phyloP scores from a whole-genome alignment of 2,329 filamentous ascomycete species.

The Cercospora sojina region DNA sequence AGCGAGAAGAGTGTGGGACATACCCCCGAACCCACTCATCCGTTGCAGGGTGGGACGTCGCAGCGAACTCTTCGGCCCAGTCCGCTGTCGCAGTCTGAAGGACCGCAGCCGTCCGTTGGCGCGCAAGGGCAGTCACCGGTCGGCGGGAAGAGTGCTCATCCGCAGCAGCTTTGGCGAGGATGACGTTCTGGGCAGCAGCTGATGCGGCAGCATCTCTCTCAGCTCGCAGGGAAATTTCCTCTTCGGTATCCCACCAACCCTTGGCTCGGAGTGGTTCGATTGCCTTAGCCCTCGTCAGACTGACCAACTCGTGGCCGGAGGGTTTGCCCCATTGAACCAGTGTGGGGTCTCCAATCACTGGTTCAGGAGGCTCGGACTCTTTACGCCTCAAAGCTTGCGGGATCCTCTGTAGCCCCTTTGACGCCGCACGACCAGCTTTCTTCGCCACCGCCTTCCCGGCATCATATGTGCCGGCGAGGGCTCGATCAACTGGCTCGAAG shows the following conservation, averaged over 20 bases:
- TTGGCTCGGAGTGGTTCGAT: background rate
- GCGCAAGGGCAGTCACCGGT: background rate
- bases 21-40: background rate
- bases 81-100: background rate
- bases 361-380: background rate
- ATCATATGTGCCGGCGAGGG: background rate
- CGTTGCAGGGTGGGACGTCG: background rate
- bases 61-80: background rate
- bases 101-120: background rate
- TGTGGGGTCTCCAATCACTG: background rate
- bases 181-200: background rate
- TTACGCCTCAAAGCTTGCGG: background rate
- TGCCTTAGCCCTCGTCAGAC: background rate
- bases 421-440: background rate
- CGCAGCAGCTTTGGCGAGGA: background rate
- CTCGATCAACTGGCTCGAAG: background rate
- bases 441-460: background rate
- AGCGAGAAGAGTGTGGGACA: no score
- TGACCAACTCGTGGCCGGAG: background rate
- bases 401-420: background rate
- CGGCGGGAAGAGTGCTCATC: background rate
- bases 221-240: background rate
- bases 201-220: background rate
- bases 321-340: background rate
- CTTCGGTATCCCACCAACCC: background rate